phyloP scores from a whole-genome alignment of 345 rosid genomes.

The Stellera chamaejasme region DNA sequence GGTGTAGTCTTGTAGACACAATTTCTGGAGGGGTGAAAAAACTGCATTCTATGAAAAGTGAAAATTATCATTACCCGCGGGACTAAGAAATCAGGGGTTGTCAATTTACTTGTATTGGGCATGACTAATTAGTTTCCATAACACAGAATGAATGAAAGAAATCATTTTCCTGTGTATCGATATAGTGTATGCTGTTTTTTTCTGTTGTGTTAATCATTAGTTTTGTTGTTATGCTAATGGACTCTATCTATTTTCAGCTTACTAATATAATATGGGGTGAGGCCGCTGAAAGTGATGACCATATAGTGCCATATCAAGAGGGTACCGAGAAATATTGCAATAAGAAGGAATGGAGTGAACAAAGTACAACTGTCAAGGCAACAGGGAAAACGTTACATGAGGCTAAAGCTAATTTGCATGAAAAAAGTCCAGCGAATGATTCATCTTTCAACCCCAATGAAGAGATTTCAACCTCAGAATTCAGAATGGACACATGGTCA shows the following conservation, averaged over 20 bases:
- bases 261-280: slow-evolving; percentile 85
- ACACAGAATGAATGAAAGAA: not conserved
- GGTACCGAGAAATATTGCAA: slow-evolving; percentile 34
- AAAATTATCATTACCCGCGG: not conserved
- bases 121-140: not conserved
- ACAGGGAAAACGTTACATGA: slow-evolving; percentile 34
- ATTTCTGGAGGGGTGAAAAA: too few relatives aligned
- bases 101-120: not conserved
- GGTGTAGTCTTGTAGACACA: too few relatives aligned
- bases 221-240: slow-evolving; percentile 12
- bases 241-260: slow-evolving; percentile 46
- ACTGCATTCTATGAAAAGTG: too few relatives aligned
- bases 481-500: slow-evolving; percentile 48
- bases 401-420: slow-evolving; percentile 30
- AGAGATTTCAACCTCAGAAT: slow-evolving; percentile 37
- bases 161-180: not conserved
- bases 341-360: slow-evolving; percentile 46
- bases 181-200: not conserved
- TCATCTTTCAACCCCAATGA: slow-evolving; percentile 29
- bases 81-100: not conserved
- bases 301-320: slow-evolving; percentile 64
- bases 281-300: slow-evolving; percentile 59
- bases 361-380: slow-evolving; percentile 26
- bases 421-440: slow-evolving; percentile 32
- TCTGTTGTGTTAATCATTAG: not conserved